Evolutionary conservation across 176 grass and related monocot species (phyloP).

Genomic region (Secale cereale): DNA sequence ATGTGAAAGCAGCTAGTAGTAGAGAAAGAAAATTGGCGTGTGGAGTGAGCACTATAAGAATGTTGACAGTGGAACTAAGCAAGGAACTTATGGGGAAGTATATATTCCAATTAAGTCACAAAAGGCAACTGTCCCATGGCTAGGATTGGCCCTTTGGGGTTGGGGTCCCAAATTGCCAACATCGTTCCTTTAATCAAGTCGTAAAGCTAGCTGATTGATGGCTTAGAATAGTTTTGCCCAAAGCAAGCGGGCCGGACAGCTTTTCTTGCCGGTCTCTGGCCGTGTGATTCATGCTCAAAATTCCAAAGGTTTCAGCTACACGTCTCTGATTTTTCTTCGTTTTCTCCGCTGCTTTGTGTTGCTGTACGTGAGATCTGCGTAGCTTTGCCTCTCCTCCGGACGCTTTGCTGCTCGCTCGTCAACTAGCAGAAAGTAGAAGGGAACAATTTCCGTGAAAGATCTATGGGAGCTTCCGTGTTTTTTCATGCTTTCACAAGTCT

Average conservation of each 20-base stretch:
- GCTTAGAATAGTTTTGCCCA: not conserved
- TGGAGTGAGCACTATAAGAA: not conserved
- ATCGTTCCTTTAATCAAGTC: not conserved
- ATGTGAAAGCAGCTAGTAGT: conserved; percentile 7
- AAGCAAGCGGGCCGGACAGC: not conserved
- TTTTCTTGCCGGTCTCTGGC: not conserved
- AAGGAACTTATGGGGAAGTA: conserved; percentile 8
- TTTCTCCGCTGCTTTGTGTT: not conserved
- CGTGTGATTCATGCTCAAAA: not conserved
- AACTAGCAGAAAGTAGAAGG: not conserved
- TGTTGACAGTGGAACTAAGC: conserved; percentile 16
- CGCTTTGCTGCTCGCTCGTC: not conserved
- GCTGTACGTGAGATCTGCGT: not conserved
- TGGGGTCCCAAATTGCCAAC: not conserved
- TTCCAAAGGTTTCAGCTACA: not conserved
- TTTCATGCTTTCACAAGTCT: not conserved
- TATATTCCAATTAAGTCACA: not conserved
- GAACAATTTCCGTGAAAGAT: not conserved
- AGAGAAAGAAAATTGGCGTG: conserved; percentile 4
- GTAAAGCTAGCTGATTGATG: not conserved
- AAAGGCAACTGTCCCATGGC: not conserved
- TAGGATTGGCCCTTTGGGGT: not conserved
- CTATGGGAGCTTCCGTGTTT: not conserved
- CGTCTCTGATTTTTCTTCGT: not conserved
- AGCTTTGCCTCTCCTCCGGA: not conserved